A percentile compares a stretch with the other conserved stretches of the same genome.
Conservation (phyloP, 2,329 filamentous ascomycete genomes). For the Diaporthe amygdali region DNA sequence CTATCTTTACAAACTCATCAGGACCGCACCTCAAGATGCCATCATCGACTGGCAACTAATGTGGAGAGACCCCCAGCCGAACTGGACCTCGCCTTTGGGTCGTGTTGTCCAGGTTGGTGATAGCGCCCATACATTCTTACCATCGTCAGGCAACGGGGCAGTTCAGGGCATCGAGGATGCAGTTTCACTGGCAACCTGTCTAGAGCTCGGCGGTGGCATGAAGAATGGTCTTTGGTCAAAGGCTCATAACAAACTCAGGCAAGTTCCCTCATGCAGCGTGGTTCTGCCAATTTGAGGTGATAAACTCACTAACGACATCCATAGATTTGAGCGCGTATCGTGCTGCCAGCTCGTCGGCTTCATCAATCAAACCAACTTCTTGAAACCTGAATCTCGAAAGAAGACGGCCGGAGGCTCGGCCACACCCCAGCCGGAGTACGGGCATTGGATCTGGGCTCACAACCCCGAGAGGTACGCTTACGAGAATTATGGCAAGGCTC, state of each 20-base stretch:
- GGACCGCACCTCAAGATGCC: constrained; percentile 25
- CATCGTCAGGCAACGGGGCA: constrained; percentile 44
- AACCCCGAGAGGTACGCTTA: constrained; percentile 25
- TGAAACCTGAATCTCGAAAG: constrained; percentile 28
- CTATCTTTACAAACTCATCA: constrained; percentile 38
- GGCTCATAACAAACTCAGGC: constrained; percentile 17
- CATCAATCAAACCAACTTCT: constrained; percentile 27
- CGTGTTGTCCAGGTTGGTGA: constrained; percentile 45
- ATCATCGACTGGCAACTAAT: constrained; percentile 36
- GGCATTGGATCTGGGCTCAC: constrained; percentile 32
- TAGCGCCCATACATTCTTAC: constrained; percentile 45
- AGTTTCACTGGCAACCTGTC: constrained; percentile 39
- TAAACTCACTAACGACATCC: background rate
- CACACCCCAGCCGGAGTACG: constrained; percentile 13
- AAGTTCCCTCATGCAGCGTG: background rate
- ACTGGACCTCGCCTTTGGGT: constrained; percentile 37
- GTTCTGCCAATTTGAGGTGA: background rate
- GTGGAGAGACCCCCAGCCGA: constrained; percentile 35
- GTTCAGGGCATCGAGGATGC: constrained; percentile 47
- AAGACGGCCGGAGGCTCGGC: constrained; percentile 11
- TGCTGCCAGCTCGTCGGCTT: constrained; percentile 28
- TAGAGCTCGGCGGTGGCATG: constrained; percentile 47
- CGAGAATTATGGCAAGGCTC: constrained; percentile 14
- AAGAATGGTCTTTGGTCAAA: constrained; percentile 34
- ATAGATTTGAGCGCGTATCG: constrained; percentile 26